Evolutionary conservation across 371 early-diverging fungal genomes (phyloP), one percentile per base, ranked within the genome.

Genomic region (Rhizopus arrhizus): DNA sequence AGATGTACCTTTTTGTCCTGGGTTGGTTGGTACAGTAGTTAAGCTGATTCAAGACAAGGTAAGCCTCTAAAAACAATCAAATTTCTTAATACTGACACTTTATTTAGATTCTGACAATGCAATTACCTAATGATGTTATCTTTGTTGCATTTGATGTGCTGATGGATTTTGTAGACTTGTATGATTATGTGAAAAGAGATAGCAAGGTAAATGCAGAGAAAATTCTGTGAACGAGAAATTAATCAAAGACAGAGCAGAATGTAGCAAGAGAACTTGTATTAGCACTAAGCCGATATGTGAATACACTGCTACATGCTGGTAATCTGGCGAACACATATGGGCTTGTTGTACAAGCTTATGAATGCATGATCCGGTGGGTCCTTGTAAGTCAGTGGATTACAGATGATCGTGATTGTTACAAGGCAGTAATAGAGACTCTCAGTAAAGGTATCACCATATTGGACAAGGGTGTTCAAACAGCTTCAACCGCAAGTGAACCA

Each of bases 31-130:
- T 11, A 80, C 88, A 0, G 87, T 91, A 5, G 85, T 91, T 32
- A 85, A 85, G 52, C 68, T 82, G 4, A 89, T 91, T 35, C 89
- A 87, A 65, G 91, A 90, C 47, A 91, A 88, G 88, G 87, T 90
- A 70, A 54, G 12, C 42, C n/a, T 57, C 12, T 48, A 16, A 48
- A 13, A 1, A 38, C 40, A 36, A 51, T 6, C 52, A 45, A 48
- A 46, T 46, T 0, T 49, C 36, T 53, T 3, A 35, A 13, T 7
- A 12, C n/a, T 2, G 2, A 9, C 29, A 31, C 41, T 43, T 56
- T 9, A 40, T 11, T 3, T 16, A 84, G 85, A 83, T 87, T 12
- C 56, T 87, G 52, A 84, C 85, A 0, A 82, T 86, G 75, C 81
- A 84, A 63, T 69, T 86, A 32, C 83, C 88, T 0, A 75, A 84